Percentiles rank a stretch among this genome's conserved stretches.
Evolutionary conservation across 2,329 filamentous ascomycete species (phyloP).

Genomic region (Penicillium glabrum): DNA sequence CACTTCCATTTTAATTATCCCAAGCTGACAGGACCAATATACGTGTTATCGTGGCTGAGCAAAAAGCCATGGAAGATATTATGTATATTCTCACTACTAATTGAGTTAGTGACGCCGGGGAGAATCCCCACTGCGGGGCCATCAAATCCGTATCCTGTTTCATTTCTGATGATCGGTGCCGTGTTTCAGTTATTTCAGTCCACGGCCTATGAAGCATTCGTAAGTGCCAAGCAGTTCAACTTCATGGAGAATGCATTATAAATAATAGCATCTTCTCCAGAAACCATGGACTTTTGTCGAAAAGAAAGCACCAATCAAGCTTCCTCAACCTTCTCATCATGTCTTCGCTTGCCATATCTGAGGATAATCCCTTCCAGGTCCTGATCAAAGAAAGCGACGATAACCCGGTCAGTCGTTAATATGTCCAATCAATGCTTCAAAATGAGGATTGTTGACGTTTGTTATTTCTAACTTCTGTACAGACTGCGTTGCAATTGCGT

Average conservation of each 20-base stretch:
- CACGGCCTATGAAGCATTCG: neutral
- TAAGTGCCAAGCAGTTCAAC: neutral
- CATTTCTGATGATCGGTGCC: neutral
- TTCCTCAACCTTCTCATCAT: neutral
- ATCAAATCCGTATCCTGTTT: neutral
- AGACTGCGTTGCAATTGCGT: conserved; percentile 30
- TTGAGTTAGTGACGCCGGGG: neutral
- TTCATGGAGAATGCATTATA: neutral
- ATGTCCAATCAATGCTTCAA: neutral
- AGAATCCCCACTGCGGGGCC: neutral
- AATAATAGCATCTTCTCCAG: neutral
- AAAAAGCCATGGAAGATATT: neutral
- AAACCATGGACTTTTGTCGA: neutral
- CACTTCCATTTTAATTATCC: too few species aligned
- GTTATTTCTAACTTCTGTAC: neutral
- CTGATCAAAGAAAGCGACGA: conserved; percentile 14
- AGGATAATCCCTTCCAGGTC: conserved; percentile 20
- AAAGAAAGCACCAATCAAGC: neutral
- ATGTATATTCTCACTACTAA: neutral
- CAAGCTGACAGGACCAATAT: neutral
- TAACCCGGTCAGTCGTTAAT: conserved; percentile 9
- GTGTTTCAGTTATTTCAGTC: neutral
- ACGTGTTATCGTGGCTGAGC: neutral
- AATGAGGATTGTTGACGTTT: neutral
- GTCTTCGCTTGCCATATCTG: neutral